These are phyloP conservation scores for Picea engelmannii DNA, from an alignment of 83 land plant species.

Conservation along the genomic window DNA sequence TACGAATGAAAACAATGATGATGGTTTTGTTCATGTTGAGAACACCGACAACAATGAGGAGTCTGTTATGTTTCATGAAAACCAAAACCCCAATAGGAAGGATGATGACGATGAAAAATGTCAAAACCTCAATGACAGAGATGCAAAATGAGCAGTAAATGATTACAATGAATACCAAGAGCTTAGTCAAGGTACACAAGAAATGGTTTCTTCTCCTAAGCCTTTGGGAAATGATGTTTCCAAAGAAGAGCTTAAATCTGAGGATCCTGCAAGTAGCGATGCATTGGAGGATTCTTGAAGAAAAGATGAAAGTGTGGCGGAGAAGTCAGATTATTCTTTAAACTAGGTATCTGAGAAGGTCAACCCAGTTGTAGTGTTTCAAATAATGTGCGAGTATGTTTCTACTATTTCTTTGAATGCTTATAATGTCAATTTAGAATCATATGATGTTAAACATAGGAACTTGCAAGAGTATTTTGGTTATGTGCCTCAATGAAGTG, in stretches of 20 bases:
- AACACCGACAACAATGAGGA: not conserved
- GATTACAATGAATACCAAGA: not conserved
- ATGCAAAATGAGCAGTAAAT: not conserved
- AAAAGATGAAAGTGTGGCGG: not conserved
- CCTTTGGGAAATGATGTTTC: not conserved
- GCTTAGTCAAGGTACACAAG: not conserved
- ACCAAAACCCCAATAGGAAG: not conserved
- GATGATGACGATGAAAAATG: too few relatives aligned
- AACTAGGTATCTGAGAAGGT: conserved; percentile 51
- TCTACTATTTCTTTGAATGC: conserved; percentile 69
- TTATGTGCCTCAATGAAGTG: not conserved
- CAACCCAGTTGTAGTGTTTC: conserved; percentile 55
- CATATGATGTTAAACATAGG: conserved; percentile 54
- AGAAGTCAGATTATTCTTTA: not conserved
- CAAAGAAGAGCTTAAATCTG: not conserved
- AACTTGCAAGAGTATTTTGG: conserved; percentile 36
- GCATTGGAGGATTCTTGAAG: not conserved
- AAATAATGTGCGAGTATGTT: conserved; percentile 67
- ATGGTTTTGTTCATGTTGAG: not conserved
- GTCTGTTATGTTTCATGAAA: not conserved
- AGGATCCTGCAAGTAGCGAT: not conserved
- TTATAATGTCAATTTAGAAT: conserved; percentile 68
- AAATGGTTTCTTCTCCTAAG: not conserved
- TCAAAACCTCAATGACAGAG: not conserved
- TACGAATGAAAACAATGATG: not conserved